Evolutionary conservation across 2,329 filamentous ascomycete species (phyloP), one percentile per base, ranked within the genome.

Genomic region (Alternaria metachromatica): DNA sequence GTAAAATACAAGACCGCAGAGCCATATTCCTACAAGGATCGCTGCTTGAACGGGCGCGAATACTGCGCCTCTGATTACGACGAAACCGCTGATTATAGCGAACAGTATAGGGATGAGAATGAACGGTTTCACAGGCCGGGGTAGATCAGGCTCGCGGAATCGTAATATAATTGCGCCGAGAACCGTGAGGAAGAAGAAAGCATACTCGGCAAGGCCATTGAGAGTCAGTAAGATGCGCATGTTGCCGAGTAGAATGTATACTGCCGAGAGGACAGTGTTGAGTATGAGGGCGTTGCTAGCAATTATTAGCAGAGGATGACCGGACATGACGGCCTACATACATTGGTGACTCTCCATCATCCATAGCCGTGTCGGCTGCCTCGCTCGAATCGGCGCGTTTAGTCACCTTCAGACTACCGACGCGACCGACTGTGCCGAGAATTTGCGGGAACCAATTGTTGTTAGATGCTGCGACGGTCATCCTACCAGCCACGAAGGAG

Each of bases 151-250:
- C 72, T 90, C 87, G 0, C 85, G 83, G 63, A 83, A 84, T 3
- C 88, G 83, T 49, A 90, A 74, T 8, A 89, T 79, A 6, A 90
- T 82, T 2, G 86, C 87, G 0, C 88, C 88, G 0, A 89, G 72
- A 0, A 90, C 87, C 0, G 88, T 87, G 11, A 90, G 80, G 74
- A 90, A 89, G 81, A 90, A 90, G 78, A 90, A 90, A 0, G 87
- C 85, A 67, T 88, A 90, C 51, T 80, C 78, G 1, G 74, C 76
- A 8, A 80, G 70, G 1, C 78, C 78, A 26, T 80, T 80, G 41
- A 80, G 86, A 0, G 88, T 90, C 10, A 90, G 76, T 0, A 90
- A 82, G 1, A 87, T 86, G 18, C 88, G 85, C 82, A 90, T 90
- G 73, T 85, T 87, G 7, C 88, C 88, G 0, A 89, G 78, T 0